These are phyloP conservation scores for Boechera retrofracta DNA, from an alignment of 345 rosid genomes.

Conservation along the genomic window DNA sequence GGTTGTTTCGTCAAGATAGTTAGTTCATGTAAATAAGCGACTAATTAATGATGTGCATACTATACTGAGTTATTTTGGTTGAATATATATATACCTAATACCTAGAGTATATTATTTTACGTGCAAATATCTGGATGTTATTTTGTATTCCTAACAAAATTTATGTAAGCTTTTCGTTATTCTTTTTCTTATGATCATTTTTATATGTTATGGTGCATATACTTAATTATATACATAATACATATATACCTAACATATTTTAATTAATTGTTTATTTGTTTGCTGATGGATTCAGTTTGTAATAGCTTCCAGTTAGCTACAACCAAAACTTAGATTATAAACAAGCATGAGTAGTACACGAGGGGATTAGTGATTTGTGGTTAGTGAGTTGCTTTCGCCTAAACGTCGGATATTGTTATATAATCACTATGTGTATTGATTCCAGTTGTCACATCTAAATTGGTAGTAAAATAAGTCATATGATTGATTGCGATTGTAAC, in stretches of 20 bases:
- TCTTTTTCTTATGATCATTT: background rate
- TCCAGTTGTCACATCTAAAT: conserved; percentile 1
- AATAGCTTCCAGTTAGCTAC: conserved; percentile 30
- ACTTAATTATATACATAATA: background rate
- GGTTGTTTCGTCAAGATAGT: background rate
- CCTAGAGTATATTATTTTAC: background rate
- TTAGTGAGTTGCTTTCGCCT: conserved; percentile 39
- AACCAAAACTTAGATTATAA: conserved; percentile 33
- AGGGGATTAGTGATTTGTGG: conserved; percentile 11
- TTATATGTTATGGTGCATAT: background rate
- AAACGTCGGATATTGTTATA: conserved; percentile 18
- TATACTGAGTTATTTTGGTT: background rate
- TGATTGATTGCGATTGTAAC: conserved; percentile 15
- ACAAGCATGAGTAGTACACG: conserved; percentile 13
- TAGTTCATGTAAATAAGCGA: background rate
- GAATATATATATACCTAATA: background rate
- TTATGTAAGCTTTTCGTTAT: background rate
- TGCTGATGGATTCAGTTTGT: background rate
- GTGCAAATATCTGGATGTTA: background rate
- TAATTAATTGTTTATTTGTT: background rate
- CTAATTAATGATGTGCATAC: background rate
- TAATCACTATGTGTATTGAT: conserved; percentile 10
- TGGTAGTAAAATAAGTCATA: conserved; percentile 7
- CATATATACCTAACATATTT: background rate
- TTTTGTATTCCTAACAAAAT: background rate